A percentile compares a stretch with the other conserved stretches of the same genome.
Evolutionary conservation across 495 filamentous ascomycete genomes (phyloP).

Genomic region (Gamarada debralockiae): DNA sequence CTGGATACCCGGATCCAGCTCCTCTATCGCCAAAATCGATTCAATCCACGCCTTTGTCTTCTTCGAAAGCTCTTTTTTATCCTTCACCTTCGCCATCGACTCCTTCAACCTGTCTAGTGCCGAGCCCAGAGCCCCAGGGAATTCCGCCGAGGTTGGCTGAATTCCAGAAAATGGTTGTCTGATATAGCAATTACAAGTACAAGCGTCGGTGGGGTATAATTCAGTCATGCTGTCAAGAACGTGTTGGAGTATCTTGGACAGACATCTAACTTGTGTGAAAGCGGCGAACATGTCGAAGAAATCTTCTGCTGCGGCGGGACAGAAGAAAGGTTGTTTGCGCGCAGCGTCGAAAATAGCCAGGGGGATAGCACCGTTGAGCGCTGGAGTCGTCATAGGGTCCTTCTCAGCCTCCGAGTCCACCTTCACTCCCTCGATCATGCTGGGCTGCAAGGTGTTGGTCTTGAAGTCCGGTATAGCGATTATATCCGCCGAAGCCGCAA

Average conservation of each 20-base stretch:
- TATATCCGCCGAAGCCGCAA: conserved; percentile 44
- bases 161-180: conserved; percentile 66
- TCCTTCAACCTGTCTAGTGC: conserved; percentile 57
- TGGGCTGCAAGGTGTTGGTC: conserved; percentile 35
- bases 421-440: conserved; percentile 34
- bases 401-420: conserved; percentile 56
- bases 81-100: conserved; percentile 36
- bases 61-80: conserved; percentile 42
- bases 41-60: conserved; percentile 60
- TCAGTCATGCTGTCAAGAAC: conserved; percentile 62
- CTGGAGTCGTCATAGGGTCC: conserved; percentile 71
- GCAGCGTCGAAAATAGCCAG: conserved; percentile 88
- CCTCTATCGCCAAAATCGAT: conserved; percentile 46
- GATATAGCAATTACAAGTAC: conserved; percentile 64
- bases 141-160: conserved; percentile 56
- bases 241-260: conserved; percentile 68
- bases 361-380: conserved; percentile 84
- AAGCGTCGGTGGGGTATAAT: conserved; percentile 51
- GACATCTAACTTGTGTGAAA: conserved; percentile 61
- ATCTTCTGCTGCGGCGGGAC: conserved; percentile 56
- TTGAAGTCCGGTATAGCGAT: conserved; percentile 60
- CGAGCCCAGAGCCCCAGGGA: conserved; percentile 66
- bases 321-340: conserved; percentile 69
- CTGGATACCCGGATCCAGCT: conserved; percentile 61
- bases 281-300: conserved; percentile 78